Conservation (phyloP, 768 basidiomycete species). For the Leccinum imitatum region DNA sequence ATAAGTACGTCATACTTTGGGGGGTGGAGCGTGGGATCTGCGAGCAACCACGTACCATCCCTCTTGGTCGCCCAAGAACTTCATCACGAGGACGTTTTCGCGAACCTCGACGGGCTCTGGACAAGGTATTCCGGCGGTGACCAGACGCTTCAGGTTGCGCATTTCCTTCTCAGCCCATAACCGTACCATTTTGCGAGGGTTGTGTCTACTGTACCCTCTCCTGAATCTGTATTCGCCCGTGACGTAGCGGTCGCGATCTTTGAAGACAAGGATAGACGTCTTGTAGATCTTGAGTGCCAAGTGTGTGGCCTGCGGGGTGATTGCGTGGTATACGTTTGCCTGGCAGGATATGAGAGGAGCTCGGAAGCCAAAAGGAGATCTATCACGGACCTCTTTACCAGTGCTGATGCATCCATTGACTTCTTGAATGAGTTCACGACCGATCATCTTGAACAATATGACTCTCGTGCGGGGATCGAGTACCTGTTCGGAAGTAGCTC, state of each 20-base stretch:
- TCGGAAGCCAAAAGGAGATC: neutral
- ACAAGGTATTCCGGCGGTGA: slow-evolving; percentile 78
- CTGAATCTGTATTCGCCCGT: slow-evolving; percentile 95
- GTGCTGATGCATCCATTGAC: slow-evolving; percentile 97
- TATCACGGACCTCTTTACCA: slow-evolving; percentile 82
- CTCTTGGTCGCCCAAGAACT: slow-evolving; percentile 77
- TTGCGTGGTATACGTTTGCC: slow-evolving; percentile 97
- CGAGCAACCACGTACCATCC: slow-evolving; percentile 62
- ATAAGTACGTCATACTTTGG: neutral
- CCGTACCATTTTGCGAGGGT: slow-evolving; percentile 98
- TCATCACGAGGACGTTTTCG: slow-evolving; percentile 97
- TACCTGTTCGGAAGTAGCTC: slow-evolving; percentile 96
- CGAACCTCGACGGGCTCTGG: slow-evolving; percentile 92
- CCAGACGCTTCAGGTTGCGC: slow-evolving; percentile 87
- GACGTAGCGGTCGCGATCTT: slow-evolving; percentile 96
- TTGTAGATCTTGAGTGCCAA: slow-evolving; percentile 98
- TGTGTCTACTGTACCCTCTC: slow-evolving; percentile 81
- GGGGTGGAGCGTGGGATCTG: slow-evolving; percentile 1
- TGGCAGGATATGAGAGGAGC: slow-evolving; percentile 33
- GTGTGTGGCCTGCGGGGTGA: slow-evolving; percentile 53
- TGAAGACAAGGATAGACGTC: slow-evolving; percentile 96
- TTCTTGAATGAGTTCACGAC: slow-evolving; percentile 81
- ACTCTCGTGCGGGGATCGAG: slow-evolving; percentile 93
- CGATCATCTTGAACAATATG: slow-evolving; percentile 96
- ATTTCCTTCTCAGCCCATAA: slow-evolving; percentile 99